These are phyloP conservation scores for Pichiaceae sp. DNA, from an alignment of 1,139 yeast genomes.

Conservation along the genomic window DNA sequence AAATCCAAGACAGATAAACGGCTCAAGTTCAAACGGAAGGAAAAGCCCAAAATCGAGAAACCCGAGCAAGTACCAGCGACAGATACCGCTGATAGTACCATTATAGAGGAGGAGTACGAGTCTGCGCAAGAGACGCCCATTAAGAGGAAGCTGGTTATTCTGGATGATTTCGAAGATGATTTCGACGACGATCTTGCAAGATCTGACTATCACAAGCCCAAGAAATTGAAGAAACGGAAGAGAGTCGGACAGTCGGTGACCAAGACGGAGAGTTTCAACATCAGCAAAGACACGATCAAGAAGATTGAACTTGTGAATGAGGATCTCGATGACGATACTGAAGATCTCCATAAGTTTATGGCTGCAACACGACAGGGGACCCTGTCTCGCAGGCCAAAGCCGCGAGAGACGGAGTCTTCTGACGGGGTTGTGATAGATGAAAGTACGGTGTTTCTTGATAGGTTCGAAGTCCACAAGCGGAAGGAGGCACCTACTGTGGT, in stretches of 20 bases:
- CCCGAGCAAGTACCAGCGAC: conserved; percentile 19
- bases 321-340: conserved; percentile 32
- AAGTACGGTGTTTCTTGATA: conserved; percentile 47
- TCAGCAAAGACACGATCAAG: conserved; percentile 14
- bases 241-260: conserved; percentile 15
- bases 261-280: conserved; percentile 7
- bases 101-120: conserved; percentile 7
- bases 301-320: conserved; percentile 29
- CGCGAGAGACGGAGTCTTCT: conserved; percentile 23
- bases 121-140: conserved; percentile 13
- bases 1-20: conserved; percentile 4
- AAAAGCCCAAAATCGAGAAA: conserved; percentile 11
- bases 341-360: conserved; percentile 39
- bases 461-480: conserved; percentile 9
- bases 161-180: conserved; percentile 24
- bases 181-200: conserved; percentile 18
- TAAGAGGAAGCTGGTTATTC: conserved; percentile 19
- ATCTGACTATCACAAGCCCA: conserved; percentile 18
- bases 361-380: conserved; percentile 31
- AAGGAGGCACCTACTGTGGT: neutral
- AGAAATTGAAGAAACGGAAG: conserved; percentile 11
- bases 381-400: conserved; percentile 5
- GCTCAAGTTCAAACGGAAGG: conserved; percentile 21
- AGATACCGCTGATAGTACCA: neutral
- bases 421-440: conserved; percentile 41